Conservation (phyloP, 2,329 filamentous ascomycete genomes). For the Calycina marina region DNA sequence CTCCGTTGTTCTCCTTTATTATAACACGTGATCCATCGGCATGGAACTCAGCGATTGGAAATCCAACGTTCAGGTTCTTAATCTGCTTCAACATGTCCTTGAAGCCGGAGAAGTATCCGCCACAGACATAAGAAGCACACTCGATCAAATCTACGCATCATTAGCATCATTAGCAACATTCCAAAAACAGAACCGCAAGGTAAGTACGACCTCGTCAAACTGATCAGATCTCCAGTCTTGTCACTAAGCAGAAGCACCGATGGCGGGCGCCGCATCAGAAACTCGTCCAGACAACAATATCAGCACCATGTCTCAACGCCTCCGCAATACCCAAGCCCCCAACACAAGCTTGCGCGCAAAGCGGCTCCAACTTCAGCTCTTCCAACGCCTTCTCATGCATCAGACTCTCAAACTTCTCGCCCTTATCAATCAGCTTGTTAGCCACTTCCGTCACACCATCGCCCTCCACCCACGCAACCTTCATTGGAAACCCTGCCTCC, state of each 20-base stretch:
- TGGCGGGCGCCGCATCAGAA: slow-evolving; percentile 28
- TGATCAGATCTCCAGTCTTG: slow-evolving; percentile 12
- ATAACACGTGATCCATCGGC: slow-evolving; percentile 28
- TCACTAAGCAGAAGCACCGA: slow-evolving; percentile 23
- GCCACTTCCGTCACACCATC: slow-evolving; percentile 27
- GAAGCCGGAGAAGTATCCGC: slow-evolving; percentile 12
- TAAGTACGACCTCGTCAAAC: slow-evolving; percentile 25
- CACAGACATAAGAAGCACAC: slow-evolving; percentile 15
- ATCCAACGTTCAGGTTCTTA: slow-evolving; percentile 26
- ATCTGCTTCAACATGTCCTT: slow-evolving; percentile 21
- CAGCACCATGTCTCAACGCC: slow-evolving; percentile 28
- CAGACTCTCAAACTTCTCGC: slow-evolving; percentile 7
- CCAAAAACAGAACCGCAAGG: too few relatives aligned
- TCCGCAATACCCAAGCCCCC: slow-evolving; percentile 28
- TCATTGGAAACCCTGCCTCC: slow-evolving; percentile 17
- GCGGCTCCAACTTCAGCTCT: slow-evolving; percentile 7
- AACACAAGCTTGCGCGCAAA: slow-evolving; percentile 25
- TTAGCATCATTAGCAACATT: too few relatives aligned
- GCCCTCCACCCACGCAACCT: slow-evolving; percentile 30
- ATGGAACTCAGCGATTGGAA: slow-evolving; percentile 30
- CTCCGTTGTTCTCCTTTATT: slow-evolving; percentile 28
- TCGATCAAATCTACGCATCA: slow-evolving; percentile 18
- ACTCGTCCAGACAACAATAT: slow-evolving; percentile 31
- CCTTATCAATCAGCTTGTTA: slow-evolving; percentile 5
- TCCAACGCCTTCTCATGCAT: slow-evolving; percentile 2